Evolutionary conservation across 1,139 yeast species (phyloP).

Genomic region (Saccharomycopsis crataegensis): DNA sequence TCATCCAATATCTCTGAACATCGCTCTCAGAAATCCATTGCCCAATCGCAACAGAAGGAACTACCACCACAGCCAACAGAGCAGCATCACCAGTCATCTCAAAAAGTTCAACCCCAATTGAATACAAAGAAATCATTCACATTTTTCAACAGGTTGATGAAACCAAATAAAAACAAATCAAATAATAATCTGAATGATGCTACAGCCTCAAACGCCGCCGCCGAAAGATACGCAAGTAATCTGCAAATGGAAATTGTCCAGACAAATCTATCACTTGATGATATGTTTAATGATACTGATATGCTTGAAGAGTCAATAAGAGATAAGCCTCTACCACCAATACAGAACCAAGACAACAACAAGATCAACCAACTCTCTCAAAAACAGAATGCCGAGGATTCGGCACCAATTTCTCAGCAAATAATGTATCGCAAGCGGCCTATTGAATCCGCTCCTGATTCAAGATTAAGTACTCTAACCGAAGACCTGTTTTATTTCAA

Average conservation of each 20-base stretch:
- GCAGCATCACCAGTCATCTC: neutral
- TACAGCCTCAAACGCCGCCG: neutral
- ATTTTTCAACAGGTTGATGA: conserved; percentile 13
- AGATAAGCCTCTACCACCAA: neutral
- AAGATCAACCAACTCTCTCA: neutral
- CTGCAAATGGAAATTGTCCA: conserved; percentile 10
- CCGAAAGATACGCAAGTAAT: conserved; percentile 5
- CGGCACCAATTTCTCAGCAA: neutral
- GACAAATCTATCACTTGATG: neutral
- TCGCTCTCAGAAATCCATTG: too few species aligned
- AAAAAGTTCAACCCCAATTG: neutral
- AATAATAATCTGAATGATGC: neutral
- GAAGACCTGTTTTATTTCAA: conserved; percentile 16
- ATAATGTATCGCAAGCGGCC: neutral
- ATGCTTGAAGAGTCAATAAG: neutral
- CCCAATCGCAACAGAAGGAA: too few species aligned
- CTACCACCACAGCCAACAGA: too few species aligned
- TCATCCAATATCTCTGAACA: too few species aligned
- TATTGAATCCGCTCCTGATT: neutral
- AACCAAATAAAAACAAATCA: neutral
- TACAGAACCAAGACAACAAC: neutral
- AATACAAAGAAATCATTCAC: conserved; percentile 11
- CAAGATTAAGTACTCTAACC: conserved; percentile 11
- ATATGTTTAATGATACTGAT: conserved; percentile 1
- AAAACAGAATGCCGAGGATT: neutral